These are phyloP conservation scores for Scutellaria barbata DNA, from an alignment of 257 asterid genomes.

Conservation along the genomic window DNA sequence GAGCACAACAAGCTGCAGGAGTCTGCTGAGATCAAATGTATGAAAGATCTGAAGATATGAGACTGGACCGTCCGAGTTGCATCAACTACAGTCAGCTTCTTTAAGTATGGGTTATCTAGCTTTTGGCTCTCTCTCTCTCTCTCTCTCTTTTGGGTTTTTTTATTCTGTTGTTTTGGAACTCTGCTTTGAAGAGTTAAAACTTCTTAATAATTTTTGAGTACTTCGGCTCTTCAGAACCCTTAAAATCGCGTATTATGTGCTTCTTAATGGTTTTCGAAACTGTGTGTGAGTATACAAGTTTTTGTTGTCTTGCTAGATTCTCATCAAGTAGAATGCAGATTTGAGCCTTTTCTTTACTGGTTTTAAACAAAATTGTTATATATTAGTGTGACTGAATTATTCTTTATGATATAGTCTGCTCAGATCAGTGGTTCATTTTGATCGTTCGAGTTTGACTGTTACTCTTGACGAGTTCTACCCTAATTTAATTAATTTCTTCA, in stretches of 20 bases:
- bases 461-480: background rate
- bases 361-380: background rate
- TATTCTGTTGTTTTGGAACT: slow-evolving; percentile 35
- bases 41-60: slow-evolving; percentile 54
- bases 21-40: slow-evolving; percentile 34
- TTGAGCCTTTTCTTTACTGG: background rate
- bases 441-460: background rate
- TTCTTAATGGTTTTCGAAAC: slow-evolving; percentile 23
- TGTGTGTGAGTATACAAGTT: slow-evolving; percentile 20
- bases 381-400: background rate
- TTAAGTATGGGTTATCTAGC: slow-evolving; percentile 42
- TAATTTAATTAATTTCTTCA: no score
- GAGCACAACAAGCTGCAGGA: slow-evolving; percentile 39
- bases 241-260: slow-evolving; percentile 24
- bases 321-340: slow-evolving; percentile 1
- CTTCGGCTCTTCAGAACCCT: slow-evolving; percentile 32
- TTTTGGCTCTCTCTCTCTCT: slow-evolving; percentile 20
- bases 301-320: slow-evolving; percentile 14
- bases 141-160: slow-evolving; percentile 17
- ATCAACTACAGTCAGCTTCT: slow-evolving; percentile 40
- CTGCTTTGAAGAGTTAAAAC: slow-evolving; percentile 39
- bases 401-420: background rate
- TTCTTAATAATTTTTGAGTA: slow-evolving; percentile 33
- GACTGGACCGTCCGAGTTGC: slow-evolving; percentile 30
- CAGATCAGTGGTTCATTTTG: background rate